Base-by-base conservation (phyloP, 306 rosid species). In the Carpinus fangiana region DNA sequence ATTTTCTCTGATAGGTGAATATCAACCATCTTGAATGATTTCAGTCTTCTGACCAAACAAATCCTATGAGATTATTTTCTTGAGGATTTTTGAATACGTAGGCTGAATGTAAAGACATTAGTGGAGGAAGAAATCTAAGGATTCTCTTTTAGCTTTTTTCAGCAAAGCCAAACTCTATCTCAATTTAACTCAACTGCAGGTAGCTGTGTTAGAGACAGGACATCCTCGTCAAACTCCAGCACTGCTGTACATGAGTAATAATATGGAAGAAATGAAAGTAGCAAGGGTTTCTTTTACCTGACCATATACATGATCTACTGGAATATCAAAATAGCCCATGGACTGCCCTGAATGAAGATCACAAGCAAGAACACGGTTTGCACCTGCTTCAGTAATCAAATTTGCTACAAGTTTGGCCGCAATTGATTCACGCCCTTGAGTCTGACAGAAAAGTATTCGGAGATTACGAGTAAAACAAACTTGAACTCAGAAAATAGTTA, bases 401-500 rank as follows among this genome's bases (percentile, higher is more conserved):
- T 96, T 96, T 76, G 99, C 99, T 56, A 96, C 98, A 81, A 96
- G 99, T 85, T 96, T 96, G 79, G 99, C 99, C 13, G 99, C 98
- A 84, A 96, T 96, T n/a, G 99, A 96, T 87, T 96, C 98, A 77
- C 98, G 99, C 64, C 98, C 99, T 87, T 93, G 98, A 72, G 94
- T 90, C 98, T 96, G 93, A 78, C 79, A 88, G 50, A 73, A 65
- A 9, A 55, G 4, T 16, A 51, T 46, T 72, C 43, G 10, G 52
- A 77, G 54, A 83, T 65, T 61, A 43, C 67, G 57, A 48, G 48
- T 45, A 78, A 47, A 78, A 73, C n/a, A 68, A 64, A 76, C 38
- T 55, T 43, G 67, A 78, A 69, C 73, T 53, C 11, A 41, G 45
- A 54, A 81, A 72, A 67, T n/a, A 17, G 38, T 26, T n/a, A 34